Evolutionary conservation across 2,329 filamentous ascomycete species (phyloP), one percentile per base, ranked within the genome.

Genomic region (Aspergillus japonicus): DNA sequence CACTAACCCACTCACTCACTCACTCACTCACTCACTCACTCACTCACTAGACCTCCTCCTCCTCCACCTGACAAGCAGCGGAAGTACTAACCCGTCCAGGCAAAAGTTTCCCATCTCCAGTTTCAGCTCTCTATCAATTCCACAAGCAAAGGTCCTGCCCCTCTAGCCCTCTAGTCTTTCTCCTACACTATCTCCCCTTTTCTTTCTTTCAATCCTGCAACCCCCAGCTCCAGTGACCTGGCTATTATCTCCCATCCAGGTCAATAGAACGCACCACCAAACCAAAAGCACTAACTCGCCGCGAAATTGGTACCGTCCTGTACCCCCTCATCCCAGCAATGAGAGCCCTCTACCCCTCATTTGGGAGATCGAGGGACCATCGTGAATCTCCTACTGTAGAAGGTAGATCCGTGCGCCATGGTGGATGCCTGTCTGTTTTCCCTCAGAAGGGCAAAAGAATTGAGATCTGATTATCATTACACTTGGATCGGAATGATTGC

Each of bases 31-130:
- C 33, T 35, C 33, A 14, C 33, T 35, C 26, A 3, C 33, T 35
- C 12, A 8, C 33, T 35, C 12, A 35, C 12, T 16, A 35, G 2
- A 12, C 33, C 33, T 12, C 31, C 21, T 21, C 21, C 21, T 21
- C 21, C 7, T 16, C 33, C 33, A 35, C 11, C 33, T 44, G 39
- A 44, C 39, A 44, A 44, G 39, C 29, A 12, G 48, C 47, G 59
- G 63, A 67, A 67, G 57, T 31, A 48, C 61, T 68, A 68, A 61
- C 66, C 63, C 54, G 49, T 62, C 61, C 26, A 47, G 64, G 66
- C 50, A 66, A 68, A 64, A 61, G 19, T 58, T 62, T 66, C 66
- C 66, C 53, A 61, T 33, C 19, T 42, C 21, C 33, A 10, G 33
- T 16, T 16, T 12, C 14, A 35, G 11, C 33, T 35, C 33, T 35